phyloP scores from a whole-genome alignment of 78 protist genomes.

The Cavenderia fasciculata region DNA sequence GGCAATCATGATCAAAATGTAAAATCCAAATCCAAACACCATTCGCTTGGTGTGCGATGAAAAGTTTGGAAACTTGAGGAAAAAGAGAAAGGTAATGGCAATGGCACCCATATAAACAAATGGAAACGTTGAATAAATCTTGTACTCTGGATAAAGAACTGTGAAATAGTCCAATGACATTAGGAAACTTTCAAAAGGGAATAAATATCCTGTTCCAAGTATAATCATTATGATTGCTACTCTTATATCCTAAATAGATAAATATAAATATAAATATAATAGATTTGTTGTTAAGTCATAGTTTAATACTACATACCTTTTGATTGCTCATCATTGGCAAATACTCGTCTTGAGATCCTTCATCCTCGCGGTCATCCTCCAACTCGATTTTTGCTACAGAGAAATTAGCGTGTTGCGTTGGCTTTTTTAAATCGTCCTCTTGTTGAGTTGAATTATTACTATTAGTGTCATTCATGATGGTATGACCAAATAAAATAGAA shows the following conservation, averaged over 20 bases:
- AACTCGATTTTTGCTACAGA: too few relatives aligned
- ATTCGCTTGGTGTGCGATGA: conserved; percentile 4
- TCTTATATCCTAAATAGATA: conserved; percentile 18
- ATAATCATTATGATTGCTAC: conserved; percentile 22
- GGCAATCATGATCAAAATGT: conserved; percentile 5
- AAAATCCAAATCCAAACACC: conserved; percentile 23
- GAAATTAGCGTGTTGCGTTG: too few relatives aligned
- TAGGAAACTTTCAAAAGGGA: conserved; percentile 36
- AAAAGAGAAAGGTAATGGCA: conserved; percentile 4
- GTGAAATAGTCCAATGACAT: conserved; percentile 38
- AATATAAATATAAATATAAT: not conserved
- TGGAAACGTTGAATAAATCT: conserved; percentile 35
- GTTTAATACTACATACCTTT: too few relatives aligned
- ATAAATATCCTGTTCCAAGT: conserved; percentile 20
- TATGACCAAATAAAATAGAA: too few relatives aligned
- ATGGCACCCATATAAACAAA: conserved; percentile 57
- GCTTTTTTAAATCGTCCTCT: too few relatives aligned
- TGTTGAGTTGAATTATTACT: too few relatives aligned
- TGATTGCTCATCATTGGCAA: too few relatives aligned
- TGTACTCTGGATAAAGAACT: conserved; percentile 25
- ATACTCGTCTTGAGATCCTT: too few relatives aligned
- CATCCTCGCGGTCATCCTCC: too few relatives aligned
- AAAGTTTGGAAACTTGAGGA: conserved; percentile 20
- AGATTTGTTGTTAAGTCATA: too few relatives aligned
- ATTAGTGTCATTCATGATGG: too few relatives aligned